These are phyloP conservation scores for Ceratocystis ficicola DNA, from an alignment of 2,329 filamentous ascomycete genomes.

Conservation along the genomic window DNA sequence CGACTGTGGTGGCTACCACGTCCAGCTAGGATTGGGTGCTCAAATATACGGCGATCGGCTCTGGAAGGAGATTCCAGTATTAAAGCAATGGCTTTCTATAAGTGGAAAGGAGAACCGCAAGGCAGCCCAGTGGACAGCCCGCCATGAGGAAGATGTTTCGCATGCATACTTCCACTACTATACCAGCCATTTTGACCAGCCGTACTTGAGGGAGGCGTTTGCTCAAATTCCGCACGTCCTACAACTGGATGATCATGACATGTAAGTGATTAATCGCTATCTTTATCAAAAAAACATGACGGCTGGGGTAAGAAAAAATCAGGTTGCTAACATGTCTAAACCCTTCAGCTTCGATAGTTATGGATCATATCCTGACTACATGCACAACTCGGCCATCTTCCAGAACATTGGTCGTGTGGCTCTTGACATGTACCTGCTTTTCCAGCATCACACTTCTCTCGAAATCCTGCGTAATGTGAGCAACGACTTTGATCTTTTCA, in stretches of 20 bases:
- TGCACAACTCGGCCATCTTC: slow-evolving; percentile 96
- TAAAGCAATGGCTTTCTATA: slow-evolving; percentile 91
- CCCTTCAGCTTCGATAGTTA: slow-evolving; percentile 76
- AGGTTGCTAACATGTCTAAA: slow-evolving; percentile 18
- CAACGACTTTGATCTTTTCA: slow-evolving; percentile 86
- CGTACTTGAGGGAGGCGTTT: slow-evolving; percentile 85
- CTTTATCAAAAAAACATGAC: background rate
- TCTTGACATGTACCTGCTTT: slow-evolving; percentile 94
- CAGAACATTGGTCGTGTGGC: slow-evolving; percentile 94
- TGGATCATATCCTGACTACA: slow-evolving; percentile 92
- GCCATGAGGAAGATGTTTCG: slow-evolving; percentile 87
- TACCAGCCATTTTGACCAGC: slow-evolving; percentile 95
- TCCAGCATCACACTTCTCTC: slow-evolving; percentile 93
- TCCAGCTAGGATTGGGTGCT: slow-evolving; percentile 80
- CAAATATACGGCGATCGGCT: slow-evolving; percentile 92
- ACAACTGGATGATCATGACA: slow-evolving; percentile 93
- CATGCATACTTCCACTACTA: slow-evolving; percentile 99
- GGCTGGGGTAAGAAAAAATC: background rate
- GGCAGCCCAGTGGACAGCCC: slow-evolving; percentile 80
- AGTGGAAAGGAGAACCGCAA: slow-evolving; percentile 88
- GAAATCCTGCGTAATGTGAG: slow-evolving; percentile 84
- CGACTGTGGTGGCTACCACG: slow-evolving; percentile 90
- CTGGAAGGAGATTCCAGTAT: slow-evolving; percentile 87
- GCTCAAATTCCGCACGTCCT: slow-evolving; percentile 92
- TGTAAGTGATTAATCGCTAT: slow-evolving; percentile 51